phyloP scores from a whole-genome alignment of 768 basidiomycete genomes.

The Filobasidium wieringae region DNA sequence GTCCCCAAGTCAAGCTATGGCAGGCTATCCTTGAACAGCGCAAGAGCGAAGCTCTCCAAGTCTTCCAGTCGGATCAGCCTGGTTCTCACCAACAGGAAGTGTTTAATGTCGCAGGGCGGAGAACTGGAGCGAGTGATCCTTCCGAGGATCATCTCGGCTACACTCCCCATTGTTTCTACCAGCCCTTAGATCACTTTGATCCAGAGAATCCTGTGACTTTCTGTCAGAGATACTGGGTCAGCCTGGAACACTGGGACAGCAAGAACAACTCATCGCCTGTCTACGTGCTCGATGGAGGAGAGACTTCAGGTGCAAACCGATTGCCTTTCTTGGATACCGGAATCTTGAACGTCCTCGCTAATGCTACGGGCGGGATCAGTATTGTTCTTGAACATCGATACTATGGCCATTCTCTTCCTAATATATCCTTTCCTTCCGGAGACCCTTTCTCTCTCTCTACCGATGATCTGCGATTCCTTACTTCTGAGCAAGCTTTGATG shows the following conservation, averaged over 20 bases:
- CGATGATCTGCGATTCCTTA: constrained; percentile 73
- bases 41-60: neutral
- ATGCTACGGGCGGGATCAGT: constrained; percentile 73
- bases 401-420: constrained; percentile 71
- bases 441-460: constrained; percentile 54
- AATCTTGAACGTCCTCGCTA: constrained; percentile 73
- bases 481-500: constrained; percentile 74
- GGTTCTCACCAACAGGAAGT: neutral
- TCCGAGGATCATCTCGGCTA: neutral
- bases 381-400: constrained; percentile 81
- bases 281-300: constrained; percentile 82
- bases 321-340: constrained; percentile 52
- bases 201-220: constrained; percentile 51
- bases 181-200: constrained; percentile 74
- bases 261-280: constrained; percentile 59
- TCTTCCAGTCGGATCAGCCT: neutral
- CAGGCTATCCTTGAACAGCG: neutral
- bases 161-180: constrained; percentile 52
- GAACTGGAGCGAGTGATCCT: neutral
- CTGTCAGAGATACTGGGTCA: constrained; percentile 86
- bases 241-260: constrained; percentile 56
- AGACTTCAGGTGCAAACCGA: constrained; percentile 59
- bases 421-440: constrained; percentile 37
- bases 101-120: neutral
- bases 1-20: neutral